Percentiles rank a stretch among this genome's conserved stretches.
Conservation (phyloP, 1,284 basidiomycete species). For the Lignosus rhinocerotis region DNA sequence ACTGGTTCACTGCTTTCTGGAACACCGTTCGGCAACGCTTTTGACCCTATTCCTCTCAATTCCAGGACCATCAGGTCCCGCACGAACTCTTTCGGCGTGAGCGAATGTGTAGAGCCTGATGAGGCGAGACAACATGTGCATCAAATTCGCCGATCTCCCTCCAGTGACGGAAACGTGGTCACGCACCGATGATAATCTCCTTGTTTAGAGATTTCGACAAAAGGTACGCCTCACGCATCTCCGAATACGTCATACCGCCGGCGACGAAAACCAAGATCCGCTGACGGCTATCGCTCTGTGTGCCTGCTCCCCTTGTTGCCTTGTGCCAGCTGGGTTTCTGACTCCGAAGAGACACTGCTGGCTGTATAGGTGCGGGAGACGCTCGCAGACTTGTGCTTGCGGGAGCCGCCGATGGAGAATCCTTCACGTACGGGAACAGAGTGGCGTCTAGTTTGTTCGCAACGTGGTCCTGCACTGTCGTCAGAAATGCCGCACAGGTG, state of each 20-base stretch:
- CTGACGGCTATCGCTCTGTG: conserved; percentile 65
- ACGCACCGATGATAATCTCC: conserved; percentile 88
- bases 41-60: conserved; percentile 74
- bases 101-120: conserved; percentile 85
- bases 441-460: conserved; percentile 75
- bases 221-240: conserved; percentile 88
- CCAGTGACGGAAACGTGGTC: not conserved
- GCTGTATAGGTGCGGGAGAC: conserved; percentile 31
- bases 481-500: conserved; percentile 2
- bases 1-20: conserved; percentile 50
- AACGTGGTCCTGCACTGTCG: conserved; percentile 71
- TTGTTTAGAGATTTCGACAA: conserved; percentile 76
- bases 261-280: conserved; percentile 91
- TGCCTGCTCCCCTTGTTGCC: conserved; percentile 54
- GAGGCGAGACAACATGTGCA: not conserved
- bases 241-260: conserved; percentile 96
- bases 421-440: conserved; percentile 90
- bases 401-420: conserved; percentile 63
- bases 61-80: conserved; percentile 86
- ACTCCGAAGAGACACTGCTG: conserved; percentile 75
- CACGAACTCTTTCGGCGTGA: conserved; percentile 84
- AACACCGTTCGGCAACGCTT: conserved; percentile 72
- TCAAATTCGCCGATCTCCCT: not conserved
- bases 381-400: conserved; percentile 44
- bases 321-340: conserved; percentile 86